A percentile compares a stretch with the other conserved stretches of the same genome.
Evolutionary conservation across 2,329 filamentous ascomycete species (phyloP).

Genomic region (Cadophora sp.): DNA sequence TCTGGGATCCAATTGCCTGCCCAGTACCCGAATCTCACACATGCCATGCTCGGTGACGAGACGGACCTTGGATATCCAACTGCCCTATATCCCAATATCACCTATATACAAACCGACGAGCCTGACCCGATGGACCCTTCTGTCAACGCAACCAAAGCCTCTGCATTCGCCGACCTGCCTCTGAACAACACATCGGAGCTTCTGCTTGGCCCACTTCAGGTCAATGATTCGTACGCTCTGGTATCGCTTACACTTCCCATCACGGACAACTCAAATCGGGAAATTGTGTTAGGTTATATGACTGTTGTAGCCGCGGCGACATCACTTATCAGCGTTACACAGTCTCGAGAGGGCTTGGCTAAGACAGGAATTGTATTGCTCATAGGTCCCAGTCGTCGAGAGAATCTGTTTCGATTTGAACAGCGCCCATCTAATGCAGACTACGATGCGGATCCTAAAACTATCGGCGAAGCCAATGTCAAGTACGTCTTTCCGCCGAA

Average conservation of each 20-base stretch:
- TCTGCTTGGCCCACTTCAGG: conserved; percentile 66
- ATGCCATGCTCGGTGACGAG: conserved; percentile 64
- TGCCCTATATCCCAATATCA: conserved; percentile 79
- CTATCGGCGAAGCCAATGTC: conserved; percentile 54
- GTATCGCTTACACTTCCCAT: conserved; percentile 84
- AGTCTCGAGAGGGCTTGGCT: conserved; percentile 73
- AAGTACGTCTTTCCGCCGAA: conserved; percentile 67
- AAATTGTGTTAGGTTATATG: conserved; percentile 80
- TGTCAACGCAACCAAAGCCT: conserved; percentile 33
- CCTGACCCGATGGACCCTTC: conserved; percentile 39
- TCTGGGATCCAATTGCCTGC: conserved; percentile 67
- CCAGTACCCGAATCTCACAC: conserved; percentile 59
- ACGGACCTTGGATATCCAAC: conserved; percentile 71
- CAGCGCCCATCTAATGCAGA: conserved; percentile 55
- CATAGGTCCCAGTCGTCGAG: conserved; percentile 68
- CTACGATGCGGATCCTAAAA: conserved; percentile 47
- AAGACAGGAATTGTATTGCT: conserved; percentile 73
- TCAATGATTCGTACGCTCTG: conserved; percentile 73
- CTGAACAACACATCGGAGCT: conserved; percentile 61
- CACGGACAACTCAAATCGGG: conserved; percentile 65
- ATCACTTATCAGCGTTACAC: conserved; percentile 66
- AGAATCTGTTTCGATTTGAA: conserved; percentile 66
- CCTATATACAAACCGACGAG: conserved; percentile 52
- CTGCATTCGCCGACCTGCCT: conserved; percentile 42
- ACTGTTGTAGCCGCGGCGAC: conserved; percentile 77